A percentile compares a stretch with the other conserved stretches of the same genome.
Conservation (phyloP, 371 early-diverging fungal genomes). For the Rhizopus stolonifer region DNA sequence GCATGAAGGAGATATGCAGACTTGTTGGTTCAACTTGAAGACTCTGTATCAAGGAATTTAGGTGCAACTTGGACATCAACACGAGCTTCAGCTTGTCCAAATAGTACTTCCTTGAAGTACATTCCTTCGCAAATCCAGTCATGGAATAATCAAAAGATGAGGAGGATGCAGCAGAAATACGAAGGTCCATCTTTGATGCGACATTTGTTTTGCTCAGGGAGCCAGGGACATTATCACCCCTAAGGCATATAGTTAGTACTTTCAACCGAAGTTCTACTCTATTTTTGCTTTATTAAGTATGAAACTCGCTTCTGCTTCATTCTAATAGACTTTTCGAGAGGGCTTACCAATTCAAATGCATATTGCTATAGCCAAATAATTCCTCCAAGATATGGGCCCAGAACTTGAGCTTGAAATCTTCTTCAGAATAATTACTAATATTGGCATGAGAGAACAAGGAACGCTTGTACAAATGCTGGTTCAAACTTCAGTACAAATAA, state of each 20-base stretch:
- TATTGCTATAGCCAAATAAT: slow-evolving; percentile 16
- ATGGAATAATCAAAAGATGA: slow-evolving; percentile 11
- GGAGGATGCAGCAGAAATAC: slow-evolving; percentile 8
- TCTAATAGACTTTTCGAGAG: slow-evolving; percentile 14
- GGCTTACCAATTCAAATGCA: slow-evolving; percentile 16
- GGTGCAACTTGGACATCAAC: slow-evolving; percentile 13
- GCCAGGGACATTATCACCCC: slow-evolving; percentile 18
- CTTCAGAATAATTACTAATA: slow-evolving; percentile 12
- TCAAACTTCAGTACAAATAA: slow-evolving; percentile 10
- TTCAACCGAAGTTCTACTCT: slow-evolving; percentile 6
- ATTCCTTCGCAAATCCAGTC: slow-evolving; percentile 16
- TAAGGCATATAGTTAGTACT: slow-evolving; percentile 16
- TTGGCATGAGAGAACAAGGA: slow-evolving; percentile 13
- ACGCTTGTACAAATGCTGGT: slow-evolving; percentile 7
- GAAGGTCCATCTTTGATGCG: slow-evolving; percentile 15
- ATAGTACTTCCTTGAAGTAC: slow-evolving; percentile 14
- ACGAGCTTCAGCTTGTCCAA: slow-evolving; percentile 14
- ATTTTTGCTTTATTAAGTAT: slow-evolving; percentile 10
- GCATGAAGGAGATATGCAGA: slow-evolving; percentile 8
- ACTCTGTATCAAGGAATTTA: slow-evolving; percentile 7
- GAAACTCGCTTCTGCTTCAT: slow-evolving; percentile 6
- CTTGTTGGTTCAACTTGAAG: slow-evolving; percentile 2
- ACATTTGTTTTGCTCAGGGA: slow-evolving; percentile 14
- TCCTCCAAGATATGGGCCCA: slow-evolving; percentile 15
- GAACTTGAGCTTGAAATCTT: slow-evolving; percentile 19